Evolutionary conservation across 345 rosid species (phyloP).

Genomic region (Acer yangbiense): DNA sequence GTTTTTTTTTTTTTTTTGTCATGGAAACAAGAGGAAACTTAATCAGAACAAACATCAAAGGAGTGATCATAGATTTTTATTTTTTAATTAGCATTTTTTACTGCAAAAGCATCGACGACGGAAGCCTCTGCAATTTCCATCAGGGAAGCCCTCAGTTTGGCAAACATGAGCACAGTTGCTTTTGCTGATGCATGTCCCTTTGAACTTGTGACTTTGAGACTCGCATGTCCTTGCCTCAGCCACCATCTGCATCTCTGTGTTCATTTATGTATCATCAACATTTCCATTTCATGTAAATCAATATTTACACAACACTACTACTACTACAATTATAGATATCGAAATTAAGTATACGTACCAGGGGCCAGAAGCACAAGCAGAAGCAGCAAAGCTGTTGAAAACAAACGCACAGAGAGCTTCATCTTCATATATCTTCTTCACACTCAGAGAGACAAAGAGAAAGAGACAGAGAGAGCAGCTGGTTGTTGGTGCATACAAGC

Average conservation of each 20-base stretch:
- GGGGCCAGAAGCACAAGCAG: not conserved
- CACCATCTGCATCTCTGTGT: constrained; percentile 1
- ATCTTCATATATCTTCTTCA: not conserved
- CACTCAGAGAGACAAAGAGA: no score
- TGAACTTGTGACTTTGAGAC: constrained; percentile 43
- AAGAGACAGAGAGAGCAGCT: not conserved
- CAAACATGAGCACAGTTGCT: constrained; percentile 41
- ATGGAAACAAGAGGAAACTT: not conserved
- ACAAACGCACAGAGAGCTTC: not conserved
- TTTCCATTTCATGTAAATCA: no score
- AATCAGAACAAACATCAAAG: not conserved
- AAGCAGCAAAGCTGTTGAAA: not conserved
- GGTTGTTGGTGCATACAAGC: no score
- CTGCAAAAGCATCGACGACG: constrained; percentile 49
- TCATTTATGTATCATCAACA: no score
- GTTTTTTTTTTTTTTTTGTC: not conserved
- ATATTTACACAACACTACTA: no score
- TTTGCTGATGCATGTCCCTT: constrained; percentile 32
- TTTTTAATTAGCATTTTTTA: constrained; percentile 27
- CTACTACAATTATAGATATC: no score
- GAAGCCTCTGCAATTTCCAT: constrained; percentile 44
- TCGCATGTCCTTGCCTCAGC: constrained; percentile 43
- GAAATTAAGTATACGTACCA: not conserved
- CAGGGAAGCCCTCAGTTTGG: constrained; percentile 40
- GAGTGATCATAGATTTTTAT: not conserved